Evolutionary conservation across 2,329 filamentous ascomycete species (phyloP).

Genomic region (Sporothrix brasiliensis): DNA sequence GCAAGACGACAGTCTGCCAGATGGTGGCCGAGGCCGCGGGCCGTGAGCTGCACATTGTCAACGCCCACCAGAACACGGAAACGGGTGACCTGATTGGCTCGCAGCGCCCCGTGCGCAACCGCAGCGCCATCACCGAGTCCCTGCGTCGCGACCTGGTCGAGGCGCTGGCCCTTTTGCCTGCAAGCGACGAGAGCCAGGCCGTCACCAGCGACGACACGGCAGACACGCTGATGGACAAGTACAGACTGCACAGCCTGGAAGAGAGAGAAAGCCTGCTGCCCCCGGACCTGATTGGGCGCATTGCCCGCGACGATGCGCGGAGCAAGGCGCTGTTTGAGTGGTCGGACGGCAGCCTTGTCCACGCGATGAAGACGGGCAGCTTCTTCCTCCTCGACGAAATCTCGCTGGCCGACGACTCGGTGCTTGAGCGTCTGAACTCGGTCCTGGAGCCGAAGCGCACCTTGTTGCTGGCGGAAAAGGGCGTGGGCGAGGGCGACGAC

Average conservation of each 20-base stretch:
- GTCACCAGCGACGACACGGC: constrained; percentile 45
- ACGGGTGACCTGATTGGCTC: constrained; percentile 96
- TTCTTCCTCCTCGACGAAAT: constrained; percentile 98
- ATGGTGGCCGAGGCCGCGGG: constrained; percentile 79
- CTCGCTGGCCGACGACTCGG: constrained; percentile 94
- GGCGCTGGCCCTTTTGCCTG: constrained; percentile 44
- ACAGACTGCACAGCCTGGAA: constrained; percentile 56
- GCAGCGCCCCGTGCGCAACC: constrained; percentile 86
- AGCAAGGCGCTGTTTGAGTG: constrained; percentile 92
- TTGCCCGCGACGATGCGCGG: constrained; percentile 58
- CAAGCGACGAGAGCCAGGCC: neutral
- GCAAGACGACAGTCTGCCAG: constrained; percentile 96
- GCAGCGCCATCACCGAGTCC: constrained; percentile 68
- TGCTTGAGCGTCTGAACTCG: constrained; percentile 93
- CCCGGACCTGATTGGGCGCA: constrained; percentile 50
- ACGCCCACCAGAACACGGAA: constrained; percentile 97
- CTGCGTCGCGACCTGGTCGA: constrained; percentile 64
- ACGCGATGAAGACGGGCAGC: constrained; percentile 86
- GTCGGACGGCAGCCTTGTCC: constrained; percentile 89
- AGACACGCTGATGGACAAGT: constrained; percentile 61
- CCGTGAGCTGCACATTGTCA: constrained; percentile 83
- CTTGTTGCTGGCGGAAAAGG: constrained; percentile 91
- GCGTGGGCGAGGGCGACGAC: constrained; percentile 64
- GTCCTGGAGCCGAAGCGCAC: constrained; percentile 88
- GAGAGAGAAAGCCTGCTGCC: constrained; percentile 51